Base-by-base conservation (phyloP, 495 filamentous ascomycete genomes). In the Penicillium daleae region DNA sequence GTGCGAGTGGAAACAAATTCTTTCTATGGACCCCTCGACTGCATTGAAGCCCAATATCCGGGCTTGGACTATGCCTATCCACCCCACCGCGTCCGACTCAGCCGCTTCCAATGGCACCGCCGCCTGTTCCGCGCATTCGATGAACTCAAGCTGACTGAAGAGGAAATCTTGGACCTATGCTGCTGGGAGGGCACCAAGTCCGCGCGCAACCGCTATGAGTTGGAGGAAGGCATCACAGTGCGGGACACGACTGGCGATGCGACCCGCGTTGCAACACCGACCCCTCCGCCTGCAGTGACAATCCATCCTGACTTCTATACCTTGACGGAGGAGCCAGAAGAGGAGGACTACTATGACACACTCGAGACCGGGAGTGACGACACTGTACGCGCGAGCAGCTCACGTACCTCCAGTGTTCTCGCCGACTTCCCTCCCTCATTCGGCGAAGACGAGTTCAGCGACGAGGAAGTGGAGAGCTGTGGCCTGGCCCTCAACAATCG, bases 131-230 rank as follows among this genome's bases (percentile, higher is more conserved):
- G 86, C 37, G 89, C 88, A 39, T 96, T 97, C 66, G 91, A 97
- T 67, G 81, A 80, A 42, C 82, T 97, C 21, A 80, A 86, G 39
- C 76, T 96, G n/a, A 95, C 93, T 0, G 77, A 85, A 39, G 76
- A 80, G 53, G 93, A 97, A 68, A 96, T 97, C 63, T 79, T 84
- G 2, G 83, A 80, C 13, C 78, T 97, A 61, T 96, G 93, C 63
- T 90, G 90, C 68, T 97, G 93, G 93, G 92, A 96, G 71, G 93
- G 93, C n/a, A 96, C 93, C 55, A 89, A 90, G 66, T 96, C 89
- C 81, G 93, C 93, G 31, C 89, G 92, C 61, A 87, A 94, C 71
- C 85, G 89, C 15, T 96, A 90, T 71, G 93, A 97, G 77, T 79
- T 80, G 44, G 92, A 96, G 69, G 87, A 91, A 66, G 86, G 87